Base-by-base conservation (phyloP, 768 basidiomycete species). In the Pisolithus microcarpus region DNA sequence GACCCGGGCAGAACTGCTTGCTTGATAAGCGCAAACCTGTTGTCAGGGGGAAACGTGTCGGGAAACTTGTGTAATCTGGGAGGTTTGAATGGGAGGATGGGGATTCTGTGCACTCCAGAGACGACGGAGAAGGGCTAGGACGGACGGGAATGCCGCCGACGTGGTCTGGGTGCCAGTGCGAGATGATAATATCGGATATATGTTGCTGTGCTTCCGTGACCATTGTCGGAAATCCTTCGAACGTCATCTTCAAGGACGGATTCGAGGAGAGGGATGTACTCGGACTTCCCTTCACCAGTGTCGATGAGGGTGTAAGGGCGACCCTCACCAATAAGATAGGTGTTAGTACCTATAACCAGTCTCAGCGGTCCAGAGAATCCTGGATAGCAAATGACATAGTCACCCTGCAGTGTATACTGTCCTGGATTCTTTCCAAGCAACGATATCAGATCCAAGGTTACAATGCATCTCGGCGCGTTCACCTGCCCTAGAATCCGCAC, bases 91-190 rank as follows among this genome's bases (percentile, higher is more conserved):
- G 79, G 73, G 4, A 55, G n/a, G 48, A 0, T 67, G 60, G 11
- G 70, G 59, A 52, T 78, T 75, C 4, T 75, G 68, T 59, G 72
- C 67, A 51, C 74, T 67, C 85, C 86, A 88, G n/a, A 85, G 68
- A 36, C 71, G 63, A 10, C 75, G 71, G 2, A 96, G 75, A 38
- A 91, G 78, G 5, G 61, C 55, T 1, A 97, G 75, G 0, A 96
- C 84, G 26, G 77, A 69, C n/a, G 0, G 78, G 78, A 2, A 96
- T 71, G 5, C 93, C 95, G 7, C 79, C 78, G 55, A 84, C 74
- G 57, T 98, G 95, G 68, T 98, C 95, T 28, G 72, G 70, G 63
- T 98, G 95, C 76, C 84, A 84, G 66, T 98, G 95, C 0, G 92
- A 91, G 50, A 98, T 73, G 60, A 98, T 73, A 67, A 98, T 89